Base-by-base conservation (phyloP, 352 stramenopile species). In the Phytopythium boreale region DNA sequence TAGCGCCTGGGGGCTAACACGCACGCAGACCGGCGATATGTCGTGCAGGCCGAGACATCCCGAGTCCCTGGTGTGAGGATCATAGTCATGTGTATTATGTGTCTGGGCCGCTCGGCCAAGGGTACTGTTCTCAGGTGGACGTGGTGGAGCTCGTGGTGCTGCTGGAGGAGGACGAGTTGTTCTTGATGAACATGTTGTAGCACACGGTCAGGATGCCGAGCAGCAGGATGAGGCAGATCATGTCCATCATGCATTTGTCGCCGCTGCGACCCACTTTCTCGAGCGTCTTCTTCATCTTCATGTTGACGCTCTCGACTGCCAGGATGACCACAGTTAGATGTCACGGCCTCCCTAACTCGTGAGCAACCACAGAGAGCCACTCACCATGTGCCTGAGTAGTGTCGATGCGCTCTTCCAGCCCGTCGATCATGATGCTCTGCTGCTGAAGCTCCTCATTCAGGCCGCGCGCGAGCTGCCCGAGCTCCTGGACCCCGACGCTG, bases 141-240 rank as follows among this genome's bases (percentile, higher is more conserved):
- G 62, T 75, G 37, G 62, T 79, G 44, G 59, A 53, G 44, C 27
- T 64, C 17, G 68, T 59, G 46, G n/a, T 64, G 29, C 64, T 64
- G 56, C 50, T 68, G 59, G 39, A 63, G n/a, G 56, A 70, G 43
- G 46, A 65, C 26, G 70, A 58, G 63, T 71, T 55, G 59, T 82
- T 91, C 73, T 94, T 94, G 68, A 96, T 79, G 59, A 96, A 92
- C 87, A 94, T 96, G 73, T 92, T 96, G 72, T 96, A 94, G 60
- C 88, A 74, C 56, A 94, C 85, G 50, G 84, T 82, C 64, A 92
- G 72, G 68, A 96, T 90, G 46, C 85, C 84, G 36, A 94, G 83
- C 60, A 95, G 72, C 50, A 95, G 59, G 63, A 95, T 89, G 56
- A 95, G 79, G 52, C 87, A 95, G 69, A 95, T 95, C 79, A 95